Evolutionary conservation across 768 basidiomycete species (phyloP).

Genomic region (Lactifluus hygrophoroides): DNA sequence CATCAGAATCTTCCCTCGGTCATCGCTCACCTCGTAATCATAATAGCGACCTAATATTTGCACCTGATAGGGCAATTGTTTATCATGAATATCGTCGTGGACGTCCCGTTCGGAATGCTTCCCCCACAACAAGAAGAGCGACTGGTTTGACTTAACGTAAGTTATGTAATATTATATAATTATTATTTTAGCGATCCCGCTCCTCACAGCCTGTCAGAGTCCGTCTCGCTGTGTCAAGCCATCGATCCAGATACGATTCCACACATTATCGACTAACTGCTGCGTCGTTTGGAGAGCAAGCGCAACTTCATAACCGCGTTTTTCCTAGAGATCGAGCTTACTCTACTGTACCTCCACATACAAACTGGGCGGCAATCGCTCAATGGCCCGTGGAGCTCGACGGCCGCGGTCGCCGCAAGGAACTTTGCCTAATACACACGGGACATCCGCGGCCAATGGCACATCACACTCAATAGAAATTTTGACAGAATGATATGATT

Average conservation of each 20-base stretch:
- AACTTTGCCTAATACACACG: background rate
- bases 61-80: constrained; percentile 11
- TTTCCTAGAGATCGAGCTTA: background rate
- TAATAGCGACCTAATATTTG: background rate
- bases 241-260: background rate
- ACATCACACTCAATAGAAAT: constrained; percentile 3
- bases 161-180: too few relatives aligned
- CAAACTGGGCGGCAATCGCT: constrained; percentile 1
- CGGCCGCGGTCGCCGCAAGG: background rate
- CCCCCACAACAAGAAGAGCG: too few relatives aligned
- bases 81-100: constrained; percentile 10
- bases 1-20: background rate
- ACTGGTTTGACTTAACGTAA: too few relatives aligned
- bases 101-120: constrained; percentile 3
- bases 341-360: background rate
- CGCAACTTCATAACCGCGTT: background rate
- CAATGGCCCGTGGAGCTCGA: constrained; percentile 5
- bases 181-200: too few relatives aligned
- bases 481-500: too few relatives aligned
- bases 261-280: constrained; percentile 3
- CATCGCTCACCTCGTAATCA: background rate
- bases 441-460: background rate
- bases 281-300: constrained; percentile 11
- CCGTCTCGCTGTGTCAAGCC: constrained; percentile 2
- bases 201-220: too few relatives aligned